A percentile compares a stretch with the other conserved stretches of the same genome.
phyloP scores from a whole-genome alignment of 2,329 filamentous ascomycete species.

The Diaporthe sp. region DNA sequence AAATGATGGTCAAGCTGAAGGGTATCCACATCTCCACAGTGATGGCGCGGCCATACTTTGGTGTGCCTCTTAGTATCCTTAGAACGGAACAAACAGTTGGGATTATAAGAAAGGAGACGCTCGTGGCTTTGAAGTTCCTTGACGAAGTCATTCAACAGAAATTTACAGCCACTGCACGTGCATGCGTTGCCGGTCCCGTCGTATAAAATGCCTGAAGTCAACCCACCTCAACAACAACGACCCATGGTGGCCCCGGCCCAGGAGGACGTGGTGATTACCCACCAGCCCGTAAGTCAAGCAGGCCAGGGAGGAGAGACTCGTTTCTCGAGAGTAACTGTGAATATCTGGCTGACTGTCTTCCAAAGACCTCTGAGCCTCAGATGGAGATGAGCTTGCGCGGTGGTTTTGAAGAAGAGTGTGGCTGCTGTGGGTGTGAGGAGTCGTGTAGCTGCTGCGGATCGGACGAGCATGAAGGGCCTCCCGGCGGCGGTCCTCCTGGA shows the following conservation, averaged over 20 bases:
- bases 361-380: conserved; percentile 32
- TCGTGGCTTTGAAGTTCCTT: background rate
- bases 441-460: conserved; percentile 28
- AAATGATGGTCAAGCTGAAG: conserved; percentile 24
- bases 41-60: conserved; percentile 21
- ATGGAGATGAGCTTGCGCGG: conserved; percentile 38
- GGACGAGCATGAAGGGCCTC: conserved; percentile 16
- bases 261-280: conserved; percentile 8
- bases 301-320: background rate
- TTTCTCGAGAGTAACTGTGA: too few relatives aligned
- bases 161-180: background rate
- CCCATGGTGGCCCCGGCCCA: conserved; percentile 34
- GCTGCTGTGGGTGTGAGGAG: conserved; percentile 34
- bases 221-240: conserved; percentile 36
- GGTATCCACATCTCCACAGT: conserved; percentile 22
- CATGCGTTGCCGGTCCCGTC: background rate
- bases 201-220: conserved; percentile 38
- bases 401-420: conserved; percentile 38
- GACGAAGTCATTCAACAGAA: background rate
- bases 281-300: conserved; percentile 33
- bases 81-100: background rate
- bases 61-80: background rate
- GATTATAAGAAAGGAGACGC: background rate
- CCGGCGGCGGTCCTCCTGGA: conserved; percentile 23
- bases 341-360: background rate